Percentiles rank a stretch among this genome's conserved stretches.
Conservation (phyloP, 768 basidiomycete genomes). For the Leccinellum luteum region DNA sequence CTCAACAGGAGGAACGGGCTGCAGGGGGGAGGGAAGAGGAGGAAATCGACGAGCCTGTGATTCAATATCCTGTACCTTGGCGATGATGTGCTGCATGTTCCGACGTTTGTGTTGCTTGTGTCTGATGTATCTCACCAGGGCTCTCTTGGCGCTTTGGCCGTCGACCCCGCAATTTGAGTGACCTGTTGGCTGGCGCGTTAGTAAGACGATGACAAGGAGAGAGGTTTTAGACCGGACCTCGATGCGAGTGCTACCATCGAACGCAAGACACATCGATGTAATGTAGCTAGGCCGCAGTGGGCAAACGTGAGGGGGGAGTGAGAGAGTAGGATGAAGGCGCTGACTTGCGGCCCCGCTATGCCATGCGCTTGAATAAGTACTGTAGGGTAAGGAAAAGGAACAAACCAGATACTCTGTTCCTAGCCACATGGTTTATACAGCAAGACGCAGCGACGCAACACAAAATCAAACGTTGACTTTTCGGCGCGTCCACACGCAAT, state of each 20-base stretch:
- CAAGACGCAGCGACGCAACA: neutral
- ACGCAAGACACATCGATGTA: conserved; percentile 23
- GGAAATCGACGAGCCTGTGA: conserved; percentile 19
- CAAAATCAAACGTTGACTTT: neutral
- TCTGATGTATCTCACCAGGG: conserved; percentile 29
- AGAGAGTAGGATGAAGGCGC: neutral
- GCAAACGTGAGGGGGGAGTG: neutral
- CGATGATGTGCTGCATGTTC: conserved; percentile 28
- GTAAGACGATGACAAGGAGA: neutral
- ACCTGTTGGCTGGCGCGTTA: conserved; percentile 20
- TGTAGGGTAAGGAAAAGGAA: neutral
- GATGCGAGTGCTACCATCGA: conserved; percentile 28
- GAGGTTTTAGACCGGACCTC: conserved; percentile 17
- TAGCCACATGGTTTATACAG: neutral
- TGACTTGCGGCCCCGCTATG: neutral
- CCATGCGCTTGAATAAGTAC: neutral
- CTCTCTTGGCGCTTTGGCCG: conserved; percentile 22
- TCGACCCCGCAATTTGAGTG: conserved; percentile 32
- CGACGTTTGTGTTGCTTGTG: conserved; percentile 30
- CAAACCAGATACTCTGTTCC: neutral
- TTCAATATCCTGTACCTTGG: conserved; percentile 26
- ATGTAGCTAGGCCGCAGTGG: neutral
- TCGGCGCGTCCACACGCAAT: neutral
- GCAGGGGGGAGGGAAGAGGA: neutral
- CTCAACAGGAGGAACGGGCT: neutral